Conservation (phyloP, 2,329 filamentous ascomycete genomes). For the Ploettnerulaceae sp. region DNA sequence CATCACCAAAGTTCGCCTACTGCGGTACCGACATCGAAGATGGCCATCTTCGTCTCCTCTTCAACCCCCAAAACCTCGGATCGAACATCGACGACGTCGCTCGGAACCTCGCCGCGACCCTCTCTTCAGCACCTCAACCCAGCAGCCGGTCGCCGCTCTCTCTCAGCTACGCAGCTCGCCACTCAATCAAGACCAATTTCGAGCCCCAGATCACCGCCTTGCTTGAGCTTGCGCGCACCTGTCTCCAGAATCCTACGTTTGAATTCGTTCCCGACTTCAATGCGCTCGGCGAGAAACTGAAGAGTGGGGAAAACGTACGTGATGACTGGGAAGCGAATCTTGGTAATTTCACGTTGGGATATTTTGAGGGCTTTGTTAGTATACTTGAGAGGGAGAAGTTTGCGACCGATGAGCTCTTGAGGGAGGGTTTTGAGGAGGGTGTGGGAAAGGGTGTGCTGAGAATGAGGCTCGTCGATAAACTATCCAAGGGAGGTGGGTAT, state of each 20-base stretch:
- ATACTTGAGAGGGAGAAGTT: conserved; percentile 43
- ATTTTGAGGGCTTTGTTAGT: conserved; percentile 42
- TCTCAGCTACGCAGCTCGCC: conserved; percentile 42
- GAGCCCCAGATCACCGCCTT: conserved; percentile 40
- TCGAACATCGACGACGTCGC: conserved; percentile 40
- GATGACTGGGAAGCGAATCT: conserved; percentile 43
- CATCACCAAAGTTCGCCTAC: conserved; percentile 43
- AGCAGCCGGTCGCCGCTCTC: conserved; percentile 25
- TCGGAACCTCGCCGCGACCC: conserved; percentile 39
- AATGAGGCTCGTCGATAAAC: conserved; percentile 22
- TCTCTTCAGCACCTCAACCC: conserved; percentile 41
- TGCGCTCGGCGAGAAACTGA: conserved; percentile 39
- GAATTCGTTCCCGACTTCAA: conserved; percentile 46
- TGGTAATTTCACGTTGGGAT: conserved; percentile 38
- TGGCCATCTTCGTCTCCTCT: conserved; percentile 46
- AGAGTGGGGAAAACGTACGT: conserved; percentile 33
- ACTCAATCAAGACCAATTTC: conserved; percentile 41
- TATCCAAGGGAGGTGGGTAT: conserved; percentile 15
- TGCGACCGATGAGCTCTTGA: conserved; percentile 31
- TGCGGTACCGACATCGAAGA: conserved; percentile 42
- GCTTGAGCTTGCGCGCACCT: conserved; percentile 35
- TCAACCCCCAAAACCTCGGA: conserved; percentile 40
- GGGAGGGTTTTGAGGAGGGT: conserved; percentile 25
- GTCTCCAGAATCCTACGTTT: conserved; percentile 39
- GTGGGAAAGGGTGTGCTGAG: conserved; percentile 17